Evolutionary conservation across 2,329 filamentous ascomycete species (phyloP).

Genomic region (Xylaria arbuscula): DNA sequence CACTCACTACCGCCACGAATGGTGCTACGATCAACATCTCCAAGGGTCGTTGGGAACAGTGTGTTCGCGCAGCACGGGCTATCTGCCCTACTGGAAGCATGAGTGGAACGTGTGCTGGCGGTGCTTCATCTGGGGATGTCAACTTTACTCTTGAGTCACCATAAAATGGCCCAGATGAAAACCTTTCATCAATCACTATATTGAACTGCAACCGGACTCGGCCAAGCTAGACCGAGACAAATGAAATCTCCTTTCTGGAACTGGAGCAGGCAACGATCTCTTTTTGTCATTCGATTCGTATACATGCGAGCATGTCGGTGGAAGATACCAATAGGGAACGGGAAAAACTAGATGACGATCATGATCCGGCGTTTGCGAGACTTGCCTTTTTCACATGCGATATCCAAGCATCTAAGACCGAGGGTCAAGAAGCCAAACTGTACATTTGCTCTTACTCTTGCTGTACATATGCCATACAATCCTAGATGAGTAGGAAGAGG

Average conservation of each 20-base stretch:
- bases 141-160: slow-evolving; percentile 55
- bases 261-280: slow-evolving; percentile 28
- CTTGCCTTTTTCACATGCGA: slow-evolving; percentile 17
- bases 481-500: slow-evolving; percentile 8
- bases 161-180: background rate
- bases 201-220: slow-evolving; percentile 9
- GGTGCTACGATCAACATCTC: slow-evolving; percentile 64
- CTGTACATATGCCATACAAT: slow-evolving; percentile 33
- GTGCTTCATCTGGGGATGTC: slow-evolving; percentile 60
- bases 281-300: slow-evolving; percentile 31
- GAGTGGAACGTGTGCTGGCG: slow-evolving; percentile 59
- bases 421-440: slow-evolving; percentile 10
- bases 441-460: slow-evolving; percentile 31
- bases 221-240: slow-evolving; percentile 1
- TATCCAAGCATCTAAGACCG: slow-evolving; percentile 9
- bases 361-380: slow-evolving; percentile 29
- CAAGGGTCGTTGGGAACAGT: slow-evolving; percentile 65
- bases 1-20: slow-evolving; percentile 54
- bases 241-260: slow-evolving; percentile 35
- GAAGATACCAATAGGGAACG: slow-evolving; percentile 34
- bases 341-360: slow-evolving; percentile 23
- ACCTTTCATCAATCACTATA: slow-evolving; percentile 20
- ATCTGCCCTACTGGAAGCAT: slow-evolving; percentile 63
- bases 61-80: slow-evolving; percentile 63
- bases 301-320: slow-evolving; percentile 36